These are phyloP conservation scores for Lentinula sp. DNA, from an alignment of 768 basidiomycete genomes.

Conservation along the genomic window DNA sequence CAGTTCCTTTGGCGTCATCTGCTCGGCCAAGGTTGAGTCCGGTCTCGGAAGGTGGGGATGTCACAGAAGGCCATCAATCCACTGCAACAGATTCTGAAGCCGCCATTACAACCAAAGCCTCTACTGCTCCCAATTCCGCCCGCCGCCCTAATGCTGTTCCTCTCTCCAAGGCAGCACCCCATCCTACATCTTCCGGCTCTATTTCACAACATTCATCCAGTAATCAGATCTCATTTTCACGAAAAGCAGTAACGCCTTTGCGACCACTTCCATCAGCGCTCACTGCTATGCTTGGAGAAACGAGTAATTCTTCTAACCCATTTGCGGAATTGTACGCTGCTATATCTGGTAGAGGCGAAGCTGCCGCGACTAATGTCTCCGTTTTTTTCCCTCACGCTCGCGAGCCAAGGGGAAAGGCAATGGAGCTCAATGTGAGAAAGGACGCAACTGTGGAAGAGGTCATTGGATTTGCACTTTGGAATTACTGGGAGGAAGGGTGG, in stretches of 20 bases:
- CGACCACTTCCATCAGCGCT: slow-evolving; percentile 55
- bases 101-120: slow-evolving; percentile 41
- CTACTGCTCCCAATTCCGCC: slow-evolving; percentile 9
- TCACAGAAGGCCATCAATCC: slow-evolving; percentile 10
- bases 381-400: slow-evolving; percentile 83
- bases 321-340: slow-evolving; percentile 84
- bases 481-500: slow-evolving; percentile 89
- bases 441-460: slow-evolving; percentile 95
- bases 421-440: slow-evolving; percentile 72
- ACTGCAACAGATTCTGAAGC: slow-evolving; percentile 13
- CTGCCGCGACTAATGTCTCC: slow-evolving; percentile 56
- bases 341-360: slow-evolving; percentile 70
- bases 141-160: slow-evolving; percentile 5
- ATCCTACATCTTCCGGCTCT: slow-evolving; percentile 12
- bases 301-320: slow-evolving; percentile 67
- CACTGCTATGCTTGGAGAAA: slow-evolving; percentile 61
- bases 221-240: slow-evolving; percentile 38
- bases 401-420: slow-evolving; percentile 51
- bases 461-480: slow-evolving; percentile 87
- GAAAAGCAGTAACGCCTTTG: slow-evolving; percentile 39
- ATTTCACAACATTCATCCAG: slow-evolving; percentile 12
- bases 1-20: slow-evolving; percentile 26
- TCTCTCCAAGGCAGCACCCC: slow-evolving; percentile 2
- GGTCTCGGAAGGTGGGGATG: slow-evolving; percentile 45
- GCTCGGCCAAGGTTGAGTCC: slow-evolving; percentile 22